Base-by-base conservation (phyloP, 2,329 filamentous ascomycete species). In the Ascochyta clinopodiicola region DNA sequence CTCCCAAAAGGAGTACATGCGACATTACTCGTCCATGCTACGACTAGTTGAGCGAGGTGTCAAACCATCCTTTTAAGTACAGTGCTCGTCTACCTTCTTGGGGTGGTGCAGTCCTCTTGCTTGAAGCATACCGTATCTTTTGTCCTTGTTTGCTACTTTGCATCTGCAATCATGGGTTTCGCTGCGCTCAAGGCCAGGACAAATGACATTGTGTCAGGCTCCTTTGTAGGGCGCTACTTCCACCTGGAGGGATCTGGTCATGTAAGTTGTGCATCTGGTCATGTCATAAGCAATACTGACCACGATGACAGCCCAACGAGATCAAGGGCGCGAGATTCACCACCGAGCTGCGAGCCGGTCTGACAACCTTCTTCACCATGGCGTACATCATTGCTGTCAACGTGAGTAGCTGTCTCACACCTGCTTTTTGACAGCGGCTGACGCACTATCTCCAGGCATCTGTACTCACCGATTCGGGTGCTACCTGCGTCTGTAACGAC, bases 231-330 rank as follows among this genome's bases (percentile, higher is more conserved):
- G 36, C 64, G 63, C 34, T 76, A 76, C 62, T 96, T 96, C 77
- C 85, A 86, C 61, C 85, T 96, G 42, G 91, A 96, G 62, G 90
- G 90, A 63, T 92, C 85, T 37, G 90, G 91, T 66, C 90, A 94
- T 84, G 89, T 91, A 84, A 81, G 87, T 83, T 17, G 17, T 17
- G 17, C 17, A 17, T 17, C 54, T 13, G 35, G 6, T 32, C 12
- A 24, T 15, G 3, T 25, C 24, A 15, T 19, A 19, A 39, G 32
- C 27, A 12, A 10, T 56, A 44, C 64, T 68, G 49, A 67, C 49
- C 9, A 32, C 12, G 21, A 32, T 13, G 21, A 57, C 56, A 90
- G 88, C 84, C 82, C 61, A 84, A 82, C 66, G 88, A 90, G 71
- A 86, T 90, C 45, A 88, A 90, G 71, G 88, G 88, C 25, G 88